These are phyloP conservation scores for Ormosia emarginata DNA, from an alignment of 306 rosid species.

Conservation along the genomic window DNA sequence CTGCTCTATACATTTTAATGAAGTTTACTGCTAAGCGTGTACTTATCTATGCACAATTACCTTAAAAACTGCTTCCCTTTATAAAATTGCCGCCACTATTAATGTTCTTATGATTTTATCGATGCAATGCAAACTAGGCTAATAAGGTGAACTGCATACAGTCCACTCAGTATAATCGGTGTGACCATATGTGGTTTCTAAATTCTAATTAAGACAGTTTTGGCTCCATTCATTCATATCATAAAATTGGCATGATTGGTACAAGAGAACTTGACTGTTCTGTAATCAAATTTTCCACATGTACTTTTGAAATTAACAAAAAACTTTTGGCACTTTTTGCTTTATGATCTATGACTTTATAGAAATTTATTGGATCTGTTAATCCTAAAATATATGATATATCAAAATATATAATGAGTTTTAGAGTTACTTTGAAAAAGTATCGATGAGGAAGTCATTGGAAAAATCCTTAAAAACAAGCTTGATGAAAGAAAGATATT, in stretches of 20 bases:
- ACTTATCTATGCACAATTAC: slow-evolving; percentile 4
- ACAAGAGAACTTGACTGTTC: background rate
- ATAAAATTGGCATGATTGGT: background rate
- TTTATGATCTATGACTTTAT: background rate
- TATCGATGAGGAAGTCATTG: no score
- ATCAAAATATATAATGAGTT: no score
- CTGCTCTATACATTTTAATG: background rate
- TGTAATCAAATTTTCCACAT: background rate
- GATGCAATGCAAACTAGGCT: background rate
- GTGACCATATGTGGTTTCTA: background rate
- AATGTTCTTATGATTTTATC: background rate
- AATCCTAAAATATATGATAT: no score
- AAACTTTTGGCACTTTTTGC: background rate
- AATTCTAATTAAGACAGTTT: background rate
- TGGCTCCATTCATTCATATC: background rate
- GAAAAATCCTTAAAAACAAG: no score
- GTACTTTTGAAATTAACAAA: background rate
- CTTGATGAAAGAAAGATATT: no score
- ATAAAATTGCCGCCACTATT: slow-evolving; percentile 1
- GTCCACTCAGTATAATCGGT: background rate
- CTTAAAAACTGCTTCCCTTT: background rate
- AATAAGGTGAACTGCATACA: slow-evolving; percentile 11
- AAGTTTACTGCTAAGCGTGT: background rate
- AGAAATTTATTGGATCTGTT: no score
- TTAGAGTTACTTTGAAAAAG: no score